phyloP scores from a whole-genome alignment of 768 basidiomycete species.

The Trametes coccinea region DNA sequence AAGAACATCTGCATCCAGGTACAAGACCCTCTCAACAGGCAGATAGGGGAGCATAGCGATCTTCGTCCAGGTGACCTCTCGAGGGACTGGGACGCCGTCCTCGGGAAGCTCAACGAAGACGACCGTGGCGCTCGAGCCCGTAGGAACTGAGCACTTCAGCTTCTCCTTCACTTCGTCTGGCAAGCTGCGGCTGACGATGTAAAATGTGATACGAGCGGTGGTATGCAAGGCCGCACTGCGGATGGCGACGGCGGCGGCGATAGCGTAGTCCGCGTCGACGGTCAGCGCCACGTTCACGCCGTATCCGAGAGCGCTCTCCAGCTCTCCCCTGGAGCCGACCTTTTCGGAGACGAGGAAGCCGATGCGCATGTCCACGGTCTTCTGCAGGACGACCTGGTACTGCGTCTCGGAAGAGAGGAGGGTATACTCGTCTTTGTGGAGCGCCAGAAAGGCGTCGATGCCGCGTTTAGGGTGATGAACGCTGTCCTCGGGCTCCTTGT shows the following conservation, averaged over 20 bases:
- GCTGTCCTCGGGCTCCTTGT: slow-evolving; percentile 47
- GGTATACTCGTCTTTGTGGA: slow-evolving; percentile 52
- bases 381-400: slow-evolving; percentile 57
- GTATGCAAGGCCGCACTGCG: slow-evolving; percentile 41
- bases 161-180: slow-evolving; percentile 36
- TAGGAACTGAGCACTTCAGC: slow-evolving; percentile 30
- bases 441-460: slow-evolving; percentile 53
- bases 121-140: slow-evolving; percentile 37
- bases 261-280: slow-evolving; percentile 45
- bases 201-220: slow-evolving; percentile 44
- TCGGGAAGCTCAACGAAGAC: slow-evolving; percentile 42
- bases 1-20: slow-evolving; percentile 55
- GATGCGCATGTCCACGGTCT: slow-evolving; percentile 52
- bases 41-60: slow-evolving; percentile 46
- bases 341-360: slow-evolving; percentile 43
- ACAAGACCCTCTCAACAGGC: slow-evolving; percentile 51
- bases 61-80: slow-evolving; percentile 50
- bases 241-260: slow-evolving; percentile 50
- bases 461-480: slow-evolving; percentile 56
- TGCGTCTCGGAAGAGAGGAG: slow-evolving; percentile 37
- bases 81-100: slow-evolving; percentile 31
- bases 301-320: slow-evolving; percentile 38
- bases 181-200: slow-evolving; percentile 51
- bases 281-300: slow-evolving; percentile 50
- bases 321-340: neutral